These are phyloP conservation scores for Stagonosporopsis rhizophila DNA, from an alignment of 2,329 filamentous ascomycete species.

Conservation along the genomic window DNA sequence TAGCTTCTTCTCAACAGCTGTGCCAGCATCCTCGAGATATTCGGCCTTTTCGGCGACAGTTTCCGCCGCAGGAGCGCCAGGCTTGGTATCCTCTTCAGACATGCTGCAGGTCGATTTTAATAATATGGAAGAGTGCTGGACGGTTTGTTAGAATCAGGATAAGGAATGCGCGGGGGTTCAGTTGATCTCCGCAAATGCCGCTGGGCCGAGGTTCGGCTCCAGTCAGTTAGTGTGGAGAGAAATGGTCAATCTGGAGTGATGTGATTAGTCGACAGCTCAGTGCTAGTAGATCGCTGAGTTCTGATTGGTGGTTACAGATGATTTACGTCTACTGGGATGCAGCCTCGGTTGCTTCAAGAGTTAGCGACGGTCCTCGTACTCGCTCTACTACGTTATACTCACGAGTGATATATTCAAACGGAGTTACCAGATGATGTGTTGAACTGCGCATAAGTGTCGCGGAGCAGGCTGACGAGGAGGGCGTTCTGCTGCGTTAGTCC, in stretches of 20 bases:
- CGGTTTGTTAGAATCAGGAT: constrained; percentile 23
- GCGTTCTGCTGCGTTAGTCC: too few species aligned
- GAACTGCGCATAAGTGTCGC: too few species aligned
- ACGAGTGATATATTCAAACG: too few species aligned
- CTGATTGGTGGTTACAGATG: not conserved
- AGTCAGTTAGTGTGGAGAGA: not conserved
- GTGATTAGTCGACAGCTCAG: not conserved
- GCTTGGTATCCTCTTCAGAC: constrained; percentile 48
- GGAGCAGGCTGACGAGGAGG: too few species aligned
- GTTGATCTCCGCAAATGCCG: constrained; percentile 27
- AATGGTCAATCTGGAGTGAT: not conserved
- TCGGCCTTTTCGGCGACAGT: constrained; percentile 38
- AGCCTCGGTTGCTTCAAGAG: not conserved
- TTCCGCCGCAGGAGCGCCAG: constrained; percentile 46
- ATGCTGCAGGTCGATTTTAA: constrained; percentile 30
- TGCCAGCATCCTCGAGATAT: constrained; percentile 14
- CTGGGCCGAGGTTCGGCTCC: constrained; percentile 29
- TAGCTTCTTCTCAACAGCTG: constrained; percentile 20
- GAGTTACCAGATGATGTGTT: too few species aligned
- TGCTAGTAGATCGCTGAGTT: not conserved
- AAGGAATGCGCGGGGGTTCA: constrained; percentile 18
- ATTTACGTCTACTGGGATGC: not conserved
- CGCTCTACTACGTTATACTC: too few species aligned
- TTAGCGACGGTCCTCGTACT: too few species aligned
- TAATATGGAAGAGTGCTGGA: constrained; percentile 21